Evolutionary conservation across 1,284 basidiomycete species (phyloP).

Genomic region (Cryptococcus sp.): DNA sequence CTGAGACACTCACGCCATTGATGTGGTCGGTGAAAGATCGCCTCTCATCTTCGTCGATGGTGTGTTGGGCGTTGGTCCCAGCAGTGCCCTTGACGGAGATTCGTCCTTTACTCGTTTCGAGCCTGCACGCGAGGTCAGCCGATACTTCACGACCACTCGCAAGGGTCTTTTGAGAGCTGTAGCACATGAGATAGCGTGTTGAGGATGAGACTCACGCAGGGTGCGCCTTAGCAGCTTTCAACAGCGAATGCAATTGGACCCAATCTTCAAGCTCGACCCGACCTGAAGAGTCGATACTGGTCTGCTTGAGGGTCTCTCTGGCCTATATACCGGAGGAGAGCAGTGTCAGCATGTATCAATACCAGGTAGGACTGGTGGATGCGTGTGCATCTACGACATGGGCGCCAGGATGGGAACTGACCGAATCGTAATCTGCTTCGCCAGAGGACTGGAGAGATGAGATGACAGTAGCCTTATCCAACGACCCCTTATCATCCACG

Average conservation of each 20-base stretch:
- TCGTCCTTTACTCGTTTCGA: slow-evolving; percentile 77
- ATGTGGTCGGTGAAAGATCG: slow-evolving; percentile 97
- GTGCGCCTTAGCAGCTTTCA: slow-evolving; percentile 41
- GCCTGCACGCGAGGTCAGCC: slow-evolving; percentile 45
- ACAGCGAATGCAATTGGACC: slow-evolving; percentile 63
- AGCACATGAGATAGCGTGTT: neutral
- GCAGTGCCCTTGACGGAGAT: slow-evolving; percentile 88
- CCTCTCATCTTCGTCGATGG: slow-evolving; percentile 96
- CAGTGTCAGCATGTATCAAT: too few relatives aligned
- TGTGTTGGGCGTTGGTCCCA: slow-evolving; percentile 94
- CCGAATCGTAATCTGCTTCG: slow-evolving; percentile 84
- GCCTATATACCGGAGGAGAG: slow-evolving; percentile 31
- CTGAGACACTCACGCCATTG: slow-evolving; percentile 66
- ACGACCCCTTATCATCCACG: slow-evolving; percentile 79
- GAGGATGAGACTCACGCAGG: slow-evolving; percentile 30
- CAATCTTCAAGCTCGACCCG: slow-evolving; percentile 97
- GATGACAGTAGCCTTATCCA: slow-evolving; percentile 79
- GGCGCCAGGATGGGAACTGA: slow-evolving; percentile 52
- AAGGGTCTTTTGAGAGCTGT: slow-evolving; percentile 19
- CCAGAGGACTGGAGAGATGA: slow-evolving; percentile 73
- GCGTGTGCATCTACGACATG: neutral
- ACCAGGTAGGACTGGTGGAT: too few relatives aligned
- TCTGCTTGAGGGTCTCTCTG: slow-evolving; percentile 82
- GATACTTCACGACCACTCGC: slow-evolving; percentile 11
- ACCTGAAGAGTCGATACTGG: slow-evolving; percentile 91